These are phyloP conservation scores for Phytopythium delawarense DNA, from an alignment of 352 stramenopile species.

Conservation along the genomic window DNA sequence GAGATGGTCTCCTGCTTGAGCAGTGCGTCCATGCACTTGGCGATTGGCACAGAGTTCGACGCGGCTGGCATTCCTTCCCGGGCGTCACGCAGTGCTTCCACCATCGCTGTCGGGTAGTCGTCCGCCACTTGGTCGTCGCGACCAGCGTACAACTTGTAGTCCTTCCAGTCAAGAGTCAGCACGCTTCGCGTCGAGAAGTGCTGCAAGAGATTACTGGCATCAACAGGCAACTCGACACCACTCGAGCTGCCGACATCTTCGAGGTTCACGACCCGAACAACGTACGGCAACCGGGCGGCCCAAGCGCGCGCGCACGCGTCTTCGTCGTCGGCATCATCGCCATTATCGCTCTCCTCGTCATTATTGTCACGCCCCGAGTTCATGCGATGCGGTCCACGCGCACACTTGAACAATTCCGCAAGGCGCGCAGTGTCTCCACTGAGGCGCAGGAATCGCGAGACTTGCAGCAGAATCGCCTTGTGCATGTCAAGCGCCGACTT, in stretches of 20 bases:
- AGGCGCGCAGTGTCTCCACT: background rate
- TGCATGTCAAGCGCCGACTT: constrained; percentile 62
- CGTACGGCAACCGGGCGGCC: constrained; percentile 37
- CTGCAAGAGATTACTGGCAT: constrained; percentile 53
- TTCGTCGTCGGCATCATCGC: background rate
- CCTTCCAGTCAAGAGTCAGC: constrained; percentile 69
- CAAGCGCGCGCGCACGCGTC: constrained; percentile 5
- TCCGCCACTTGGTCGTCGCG: constrained; percentile 18
- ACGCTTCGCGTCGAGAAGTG: constrained; percentile 74
- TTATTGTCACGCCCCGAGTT: background rate
- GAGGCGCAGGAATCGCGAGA: constrained; percentile 40
- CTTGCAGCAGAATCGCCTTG: constrained; percentile 58
- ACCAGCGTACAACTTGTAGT: constrained; percentile 24
- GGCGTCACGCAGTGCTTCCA: background rate
- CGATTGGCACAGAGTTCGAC: constrained; percentile 36
- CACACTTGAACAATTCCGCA: constrained; percentile 5
- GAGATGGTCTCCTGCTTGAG: constrained; percentile 70
- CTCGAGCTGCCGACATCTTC: constrained; percentile 42
- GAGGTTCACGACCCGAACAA: constrained; percentile 50
- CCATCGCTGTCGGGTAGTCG: constrained; percentile 24
- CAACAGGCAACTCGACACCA: constrained; percentile 35
- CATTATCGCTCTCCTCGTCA: constrained; percentile 3
- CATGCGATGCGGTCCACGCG: background rate
- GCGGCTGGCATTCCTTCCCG: constrained; percentile 28
- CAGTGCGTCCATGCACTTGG: constrained; percentile 65